A percentile compares a stretch with the other conserved stretches of the same genome.
These are phyloP conservation scores for Psidium guajava DNA, from an alignment of 345 rosid genomes.

Conservation along the genomic window DNA sequence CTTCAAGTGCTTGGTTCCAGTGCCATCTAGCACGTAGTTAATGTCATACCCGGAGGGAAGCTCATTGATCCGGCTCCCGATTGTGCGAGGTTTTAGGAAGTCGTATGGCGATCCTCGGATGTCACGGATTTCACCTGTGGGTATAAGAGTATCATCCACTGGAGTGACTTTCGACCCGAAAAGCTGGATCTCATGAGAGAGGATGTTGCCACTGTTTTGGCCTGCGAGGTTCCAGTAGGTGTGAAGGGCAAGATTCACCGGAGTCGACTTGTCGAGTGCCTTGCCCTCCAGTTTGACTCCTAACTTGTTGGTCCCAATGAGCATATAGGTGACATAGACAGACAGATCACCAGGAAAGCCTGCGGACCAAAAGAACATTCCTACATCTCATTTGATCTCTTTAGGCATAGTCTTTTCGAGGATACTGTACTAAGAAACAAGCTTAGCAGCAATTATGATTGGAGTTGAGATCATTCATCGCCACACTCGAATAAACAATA, in stretches of 20 bases:
- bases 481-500: not conserved
- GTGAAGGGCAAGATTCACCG: constrained; percentile 70
- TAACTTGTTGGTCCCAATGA: constrained; percentile 41
- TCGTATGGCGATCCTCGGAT: constrained; percentile 53
- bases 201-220: constrained; percentile 54
- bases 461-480: not conserved
- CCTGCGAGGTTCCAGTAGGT: constrained; percentile 78
- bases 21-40: constrained; percentile 47
- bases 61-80: constrained; percentile 37
- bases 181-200: constrained; percentile 48
- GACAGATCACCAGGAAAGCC: constrained; percentile 75
- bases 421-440: not conserved
- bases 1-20: constrained; percentile 16
- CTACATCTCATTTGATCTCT: not conserved
- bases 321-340: constrained; percentile 48
- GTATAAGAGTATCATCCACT: constrained; percentile 59
- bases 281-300: constrained; percentile 46
- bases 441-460: not conserved
- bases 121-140: constrained; percentile 41
- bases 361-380: not conserved
- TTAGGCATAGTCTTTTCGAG: not conserved
- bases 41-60: constrained; percentile 65
- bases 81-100: constrained; percentile 33
- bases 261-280: constrained; percentile 46
- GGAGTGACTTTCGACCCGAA: constrained; percentile 44